Conservation (phyloP, 331 rosid genomes). For the Quercus phellos region DNA sequence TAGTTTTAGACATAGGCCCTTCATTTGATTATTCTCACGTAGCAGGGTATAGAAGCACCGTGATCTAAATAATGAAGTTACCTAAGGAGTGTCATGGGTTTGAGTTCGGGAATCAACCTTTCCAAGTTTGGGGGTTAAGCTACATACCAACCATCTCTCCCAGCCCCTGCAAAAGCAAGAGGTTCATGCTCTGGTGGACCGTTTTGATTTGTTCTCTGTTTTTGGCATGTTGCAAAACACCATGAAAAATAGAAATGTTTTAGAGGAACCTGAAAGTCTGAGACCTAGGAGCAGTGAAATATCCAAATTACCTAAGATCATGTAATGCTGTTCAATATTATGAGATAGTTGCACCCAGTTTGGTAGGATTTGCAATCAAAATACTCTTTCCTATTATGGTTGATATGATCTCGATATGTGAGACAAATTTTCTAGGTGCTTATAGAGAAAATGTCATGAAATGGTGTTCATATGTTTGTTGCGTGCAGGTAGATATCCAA, state of each 20-base stretch:
- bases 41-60: background rate
- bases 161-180: too few species aligned
- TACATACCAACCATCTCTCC: too few species aligned
- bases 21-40: background rate
- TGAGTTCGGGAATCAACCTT: too few species aligned
- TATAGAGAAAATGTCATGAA: background rate
- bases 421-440: background rate
- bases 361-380: background rate
- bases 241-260: background rate
- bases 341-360: background rate
- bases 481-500: conserved; percentile 37
- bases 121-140: too few species aligned
- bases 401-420: background rate
- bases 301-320: background rate
- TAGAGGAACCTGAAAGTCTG: background rate
- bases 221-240: background rate
- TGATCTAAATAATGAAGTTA: background rate
- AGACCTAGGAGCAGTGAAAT: background rate
- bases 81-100: background rate
- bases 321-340: background rate
- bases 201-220: background rate
- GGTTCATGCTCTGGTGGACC: too few species aligned
- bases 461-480: conserved; percentile 12
- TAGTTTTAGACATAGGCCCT: background rate
- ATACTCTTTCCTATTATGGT: background rate